Base-by-base conservation (phyloP, 139 green algal genomes). In the Picochlorum sp. region DNA sequence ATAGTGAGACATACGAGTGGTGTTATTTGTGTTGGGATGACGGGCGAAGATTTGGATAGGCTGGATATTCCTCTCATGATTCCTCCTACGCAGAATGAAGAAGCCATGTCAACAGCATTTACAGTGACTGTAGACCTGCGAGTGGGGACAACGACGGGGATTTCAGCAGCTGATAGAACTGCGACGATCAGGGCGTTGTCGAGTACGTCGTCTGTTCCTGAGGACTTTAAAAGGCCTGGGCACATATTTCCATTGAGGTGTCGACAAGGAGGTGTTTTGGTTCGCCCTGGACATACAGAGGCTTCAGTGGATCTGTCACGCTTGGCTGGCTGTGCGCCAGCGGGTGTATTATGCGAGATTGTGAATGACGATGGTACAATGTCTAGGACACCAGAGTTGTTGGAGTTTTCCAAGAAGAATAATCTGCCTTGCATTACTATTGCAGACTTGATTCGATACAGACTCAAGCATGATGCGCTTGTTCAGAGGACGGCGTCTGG, bases 41-140 rank as follows among this genome's bases (percentile, higher is more conserved):
- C 65, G 7, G 81, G 78, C 45, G 50, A 23, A 3, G 85, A 91
- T 61, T 63, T 91, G 23, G 92, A 98, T 77, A 68, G 86, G n/a
- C 78, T 99, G 50, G 44, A 86, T 18, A 71, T 99, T 24, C 92
- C 94, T 2, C 92, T 96, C 23, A 98, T 99, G 94, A 83, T 98
- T 18, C 28, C 49, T 28, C 75, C 72, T 41, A 54, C 65, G 7
- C 76, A 85, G 16, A 88, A 93, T 70, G 82, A 90, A 54, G 92
- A 98, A 56, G 73, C 81, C 13, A 92, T 96, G 86, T 83, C 81
- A 70, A 97, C 94, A 0, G 90, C 94, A 11, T 99, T 98, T 77
- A 97, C 94, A 0, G 72, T 98, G 20, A 92, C 86, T 2, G 82
- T 91, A 2, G 92, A 97, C 79, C 50, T 90, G 28, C 65, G 74